These are phyloP conservation scores for Capillidium heterosporum DNA, from an alignment of 371 early-diverging fungal genomes.

Conservation along the genomic window DNA sequence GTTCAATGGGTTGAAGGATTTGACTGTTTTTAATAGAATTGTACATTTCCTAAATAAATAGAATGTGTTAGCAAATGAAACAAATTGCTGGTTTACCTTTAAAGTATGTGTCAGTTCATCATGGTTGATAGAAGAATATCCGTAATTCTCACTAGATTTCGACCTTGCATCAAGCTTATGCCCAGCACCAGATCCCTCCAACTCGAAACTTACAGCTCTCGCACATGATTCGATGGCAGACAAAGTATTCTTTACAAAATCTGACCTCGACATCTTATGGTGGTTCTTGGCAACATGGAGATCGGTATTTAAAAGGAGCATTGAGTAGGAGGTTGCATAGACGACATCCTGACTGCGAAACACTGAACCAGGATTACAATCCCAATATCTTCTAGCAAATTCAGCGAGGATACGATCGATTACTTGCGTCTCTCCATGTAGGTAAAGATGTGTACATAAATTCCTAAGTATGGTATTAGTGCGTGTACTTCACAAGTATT, in stretches of 20 bases:
- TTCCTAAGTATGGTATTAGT: slow-evolving; percentile 12
- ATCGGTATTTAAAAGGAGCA: slow-evolving; percentile 83
- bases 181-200: slow-evolving; percentile 6
- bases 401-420: slow-evolving; percentile 72
- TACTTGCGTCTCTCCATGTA: slow-evolving; percentile 83
- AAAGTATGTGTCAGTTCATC: slow-evolving; percentile 4
- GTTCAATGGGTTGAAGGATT: slow-evolving; percentile 36
- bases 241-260: slow-evolving; percentile 40
- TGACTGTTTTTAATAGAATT: slow-evolving; percentile 49
- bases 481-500: neutral
- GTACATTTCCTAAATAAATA: slow-evolving; percentile 43
- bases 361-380: slow-evolving; percentile 46
- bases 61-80: no score
- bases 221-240: slow-evolving; percentile 21
- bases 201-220: neutral
- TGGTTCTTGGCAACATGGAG: slow-evolving; percentile 63
- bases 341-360: slow-evolving; percentile 46
- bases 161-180: neutral
- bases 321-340: slow-evolving; percentile 67
- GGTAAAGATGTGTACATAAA: slow-evolving; percentile 52
- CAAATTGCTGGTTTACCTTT: neutral
- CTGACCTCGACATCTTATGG: slow-evolving; percentile 32
- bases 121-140: slow-evolving; percentile 6
- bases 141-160: slow-evolving; percentile 1
- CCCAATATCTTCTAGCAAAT: slow-evolving; percentile 62